phyloP scores from a whole-genome alignment of 495 filamentous ascomycete species.

The Penicillium diatomitis region DNA sequence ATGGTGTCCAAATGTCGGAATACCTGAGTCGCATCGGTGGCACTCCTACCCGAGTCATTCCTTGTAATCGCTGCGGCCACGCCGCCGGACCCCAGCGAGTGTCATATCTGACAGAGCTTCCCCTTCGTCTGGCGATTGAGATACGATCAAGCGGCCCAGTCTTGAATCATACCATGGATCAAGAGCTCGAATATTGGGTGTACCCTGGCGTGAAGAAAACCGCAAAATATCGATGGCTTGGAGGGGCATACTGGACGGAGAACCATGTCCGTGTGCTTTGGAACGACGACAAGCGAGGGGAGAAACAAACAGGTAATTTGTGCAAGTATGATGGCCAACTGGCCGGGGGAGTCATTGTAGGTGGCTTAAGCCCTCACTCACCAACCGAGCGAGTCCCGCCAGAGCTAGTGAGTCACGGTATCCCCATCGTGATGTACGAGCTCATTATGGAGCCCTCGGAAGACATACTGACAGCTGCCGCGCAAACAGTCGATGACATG shows the following conservation, averaged over 20 bases:
- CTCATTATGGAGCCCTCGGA: slow-evolving; percentile 19
- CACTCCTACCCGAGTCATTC: background rate
- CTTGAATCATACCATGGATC: slow-evolving; percentile 21
- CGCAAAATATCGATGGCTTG: slow-evolving; percentile 34
- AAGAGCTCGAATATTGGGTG: slow-evolving; percentile 15
- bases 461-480: slow-evolving; percentile 1
- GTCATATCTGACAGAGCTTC: slow-evolving; percentile 13
- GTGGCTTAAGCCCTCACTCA: slow-evolving; percentile 8
- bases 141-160: slow-evolving; percentile 2
- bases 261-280: slow-evolving; percentile 25
- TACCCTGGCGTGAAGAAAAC: slow-evolving; percentile 2
- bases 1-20: slow-evolving; percentile 8
- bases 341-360: slow-evolving; percentile 18
- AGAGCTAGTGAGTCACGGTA: slow-evolving; percentile 11
- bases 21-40: slow-evolving; percentile 6
- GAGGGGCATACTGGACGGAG: slow-evolving; percentile 26
- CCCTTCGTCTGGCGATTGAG: slow-evolving; percentile 22
- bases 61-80: slow-evolving; percentile 7
- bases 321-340: slow-evolving; percentile 23
- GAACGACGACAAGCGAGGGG: slow-evolving; percentile 22
- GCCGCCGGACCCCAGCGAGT: background rate
- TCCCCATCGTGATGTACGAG: slow-evolving; percentile 31
- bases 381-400: slow-evolving; percentile 15
- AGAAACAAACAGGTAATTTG: slow-evolving; percentile 8
- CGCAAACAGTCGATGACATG: background rate